Evolutionary conservation across 306 rosid species (phyloP).

Genomic region (Carpinus fangiana): DNA sequence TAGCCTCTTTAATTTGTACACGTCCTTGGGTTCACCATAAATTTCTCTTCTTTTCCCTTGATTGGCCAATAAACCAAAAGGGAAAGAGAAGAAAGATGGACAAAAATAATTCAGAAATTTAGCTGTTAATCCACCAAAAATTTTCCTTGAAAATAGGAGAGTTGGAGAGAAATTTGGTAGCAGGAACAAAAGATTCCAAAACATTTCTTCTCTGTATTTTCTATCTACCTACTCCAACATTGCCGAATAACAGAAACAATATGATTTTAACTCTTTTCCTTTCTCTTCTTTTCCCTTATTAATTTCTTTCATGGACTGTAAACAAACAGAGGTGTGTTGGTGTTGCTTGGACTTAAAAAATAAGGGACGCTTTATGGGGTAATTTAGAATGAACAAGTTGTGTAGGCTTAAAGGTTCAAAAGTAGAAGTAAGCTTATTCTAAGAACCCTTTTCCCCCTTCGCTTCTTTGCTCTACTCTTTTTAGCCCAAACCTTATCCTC

Average conservation of each 20-base stretch:
- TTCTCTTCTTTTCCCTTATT: background rate
- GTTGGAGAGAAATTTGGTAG: background rate
- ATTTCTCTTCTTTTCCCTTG: background rate
- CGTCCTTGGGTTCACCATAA: background rate
- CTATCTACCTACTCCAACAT: background rate
- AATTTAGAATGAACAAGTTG: background rate
- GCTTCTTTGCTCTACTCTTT: background rate
- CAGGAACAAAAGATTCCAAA: background rate
- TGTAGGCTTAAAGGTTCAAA: background rate
- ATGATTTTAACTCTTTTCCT: background rate
- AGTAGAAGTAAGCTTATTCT: background rate
- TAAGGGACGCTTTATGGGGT: background rate
- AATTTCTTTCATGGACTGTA: background rate
- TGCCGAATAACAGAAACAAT: background rate
- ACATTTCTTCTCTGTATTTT: background rate
- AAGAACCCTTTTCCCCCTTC: background rate
- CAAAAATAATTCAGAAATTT: background rate
- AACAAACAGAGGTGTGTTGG: background rate
- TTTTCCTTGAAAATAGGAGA: background rate
- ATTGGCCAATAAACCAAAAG: background rate
- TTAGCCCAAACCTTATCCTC: background rate
- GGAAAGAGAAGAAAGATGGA: background rate
- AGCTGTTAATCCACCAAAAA: background rate
- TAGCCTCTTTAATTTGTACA: background rate
- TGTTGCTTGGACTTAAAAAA: too few species aligned